Conservation (phyloP, 2,329 filamentous ascomycete genomes). For the Penicillium rolfsii region DNA sequence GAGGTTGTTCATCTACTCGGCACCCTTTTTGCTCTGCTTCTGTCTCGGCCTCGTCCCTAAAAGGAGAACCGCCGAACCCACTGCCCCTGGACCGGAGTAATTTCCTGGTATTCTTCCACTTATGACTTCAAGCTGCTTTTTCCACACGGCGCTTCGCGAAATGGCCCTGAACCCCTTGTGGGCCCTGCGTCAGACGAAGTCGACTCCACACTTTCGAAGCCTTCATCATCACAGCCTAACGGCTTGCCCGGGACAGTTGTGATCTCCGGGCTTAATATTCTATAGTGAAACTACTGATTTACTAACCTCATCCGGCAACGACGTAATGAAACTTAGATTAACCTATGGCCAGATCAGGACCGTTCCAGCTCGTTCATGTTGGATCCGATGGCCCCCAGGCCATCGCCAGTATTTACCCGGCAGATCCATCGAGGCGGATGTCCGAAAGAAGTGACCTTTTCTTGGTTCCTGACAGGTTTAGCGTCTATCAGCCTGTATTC, state of each 20-base stretch:
- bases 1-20: conserved; percentile 21
- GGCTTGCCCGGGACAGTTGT: not conserved
- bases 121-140: conserved; percentile 2
- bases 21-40: conserved; percentile 8
- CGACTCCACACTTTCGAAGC: conserved; percentile 13
- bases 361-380: conserved; percentile 11
- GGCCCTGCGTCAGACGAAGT: conserved; percentile 9
- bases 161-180: conserved; percentile 17
- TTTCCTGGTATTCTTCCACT: conserved; percentile 20
- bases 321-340: conserved; percentile 12
- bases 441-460: conserved; percentile 6
- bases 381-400: conserved; percentile 10
- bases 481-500: conserved; percentile 9
- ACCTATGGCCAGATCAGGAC: conserved; percentile 7
- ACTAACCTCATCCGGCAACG: not conserved
- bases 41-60: conserved; percentile 20
- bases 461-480: conserved; percentile 5
- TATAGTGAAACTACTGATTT: not conserved
- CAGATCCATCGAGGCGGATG: conserved; percentile 8
- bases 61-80: conserved; percentile 17
- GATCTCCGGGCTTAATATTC: not conserved
- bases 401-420: not conserved
- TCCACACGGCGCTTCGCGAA: conserved; percentile 2
- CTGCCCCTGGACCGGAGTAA: conserved; percentile 20
- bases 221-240: conserved; percentile 6